Evolutionary conservation across 768 basidiomycete genomes (phyloP), one percentile per base, ranked within the genome.

Genomic region (Mycena sanguinolenta): DNA sequence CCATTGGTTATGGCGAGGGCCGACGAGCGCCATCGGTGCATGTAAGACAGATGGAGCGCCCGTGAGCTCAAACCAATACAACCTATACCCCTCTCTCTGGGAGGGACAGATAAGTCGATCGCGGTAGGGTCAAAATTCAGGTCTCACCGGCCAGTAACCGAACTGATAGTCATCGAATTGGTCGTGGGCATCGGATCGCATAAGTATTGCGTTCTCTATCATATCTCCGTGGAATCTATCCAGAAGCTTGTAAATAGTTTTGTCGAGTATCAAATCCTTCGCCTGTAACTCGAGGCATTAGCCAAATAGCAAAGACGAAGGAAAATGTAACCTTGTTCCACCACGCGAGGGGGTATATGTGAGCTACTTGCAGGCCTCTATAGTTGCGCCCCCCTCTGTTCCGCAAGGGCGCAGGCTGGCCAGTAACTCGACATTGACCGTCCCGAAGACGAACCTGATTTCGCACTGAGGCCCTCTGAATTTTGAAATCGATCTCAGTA

Each of bases 161-260:
- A 38, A 58, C 38, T 58, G 38, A 58, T 58, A 58, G 38, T 58
- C 36, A 27, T 58, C 58, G n/a, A 58, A 58, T 38, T 58, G 58
- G 19, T 58, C 58, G n/a, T 58, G 58, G 36, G 19, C 58, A 27
- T 58, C 58, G 21, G 38, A 21, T 34, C 58, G 23, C 38, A 58
- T 44, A 7, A 42, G 58, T 23, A 58, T 25, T 23, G 58, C 58
- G 28, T 58, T 58, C 58, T 44, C 13, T 4, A 44, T 17, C 4
- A 44, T 17, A 44, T 44, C 42, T 44, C 42, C 42, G 12, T 44
- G 10, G 17, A 44, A 44, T 4, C 42, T 10, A 14, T 44, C 42
- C 28, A 16, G 27, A 25, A n/a, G n/a, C n/a, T n/a, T 27, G 16
- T 54, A 14, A 25, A n/a, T 54, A 54, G 52, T 54, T 28, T 13